phyloP scores from a whole-genome alignment of 2,329 filamentous ascomycete species.

The Clonostachys solani region DNA sequence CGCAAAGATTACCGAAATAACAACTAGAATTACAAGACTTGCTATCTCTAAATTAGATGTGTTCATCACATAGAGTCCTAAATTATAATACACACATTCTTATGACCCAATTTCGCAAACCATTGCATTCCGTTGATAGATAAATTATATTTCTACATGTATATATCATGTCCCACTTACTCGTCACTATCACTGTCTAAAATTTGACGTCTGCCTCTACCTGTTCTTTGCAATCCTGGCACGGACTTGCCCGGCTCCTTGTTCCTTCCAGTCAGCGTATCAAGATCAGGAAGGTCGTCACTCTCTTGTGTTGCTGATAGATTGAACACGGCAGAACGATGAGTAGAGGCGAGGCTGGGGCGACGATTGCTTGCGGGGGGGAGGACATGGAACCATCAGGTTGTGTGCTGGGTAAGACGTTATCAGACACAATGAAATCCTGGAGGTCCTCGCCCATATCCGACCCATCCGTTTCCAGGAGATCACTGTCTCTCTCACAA shows the following conservation, averaged over 20 bases:
- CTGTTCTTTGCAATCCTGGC: neutral
- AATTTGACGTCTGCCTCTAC: conserved; percentile 2
- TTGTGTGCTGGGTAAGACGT: conserved; percentile 31
- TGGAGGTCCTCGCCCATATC: conserved; percentile 45
- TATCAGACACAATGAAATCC: conserved; percentile 53
- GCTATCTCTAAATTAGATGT: no score
- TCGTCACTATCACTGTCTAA: conserved; percentile 8
- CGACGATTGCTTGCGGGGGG: neutral
- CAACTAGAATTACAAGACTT: no score
- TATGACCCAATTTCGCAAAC: no score
- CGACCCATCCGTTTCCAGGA: conserved; percentile 38
- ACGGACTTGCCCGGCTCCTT: conserved; percentile 5
- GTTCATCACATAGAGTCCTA: no score
- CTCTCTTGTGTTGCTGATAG: conserved; percentile 33
- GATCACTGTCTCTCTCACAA: conserved; percentile 43
- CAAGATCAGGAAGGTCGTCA: conserved; percentile 29
- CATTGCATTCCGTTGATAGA: no score
- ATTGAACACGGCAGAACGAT: no score
- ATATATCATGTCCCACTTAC: neutral
- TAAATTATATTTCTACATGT: neutral
- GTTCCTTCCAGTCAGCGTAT: conserved; percentile 11
- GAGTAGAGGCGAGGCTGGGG: no score
- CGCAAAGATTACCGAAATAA: no score
- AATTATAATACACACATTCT: no score
- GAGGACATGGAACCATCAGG: conserved; percentile 12